Evolutionary conservation across 2,329 filamentous ascomycete genomes (phyloP).

Genomic region (Xylariaceae sp.): DNA sequence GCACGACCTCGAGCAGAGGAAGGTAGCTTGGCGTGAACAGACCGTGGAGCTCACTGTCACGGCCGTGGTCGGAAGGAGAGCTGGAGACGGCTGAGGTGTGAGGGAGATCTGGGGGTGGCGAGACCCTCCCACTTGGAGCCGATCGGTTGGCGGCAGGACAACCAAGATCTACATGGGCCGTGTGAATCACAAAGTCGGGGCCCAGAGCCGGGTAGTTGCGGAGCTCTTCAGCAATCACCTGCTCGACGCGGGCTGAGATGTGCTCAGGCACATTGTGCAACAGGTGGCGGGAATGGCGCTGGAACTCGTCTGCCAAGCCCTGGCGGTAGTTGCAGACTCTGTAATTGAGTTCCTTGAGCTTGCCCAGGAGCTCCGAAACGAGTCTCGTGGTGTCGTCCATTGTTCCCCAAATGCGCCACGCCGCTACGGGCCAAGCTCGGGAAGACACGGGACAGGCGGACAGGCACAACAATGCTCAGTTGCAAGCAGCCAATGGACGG

Average conservation of each 20-base stretch:
- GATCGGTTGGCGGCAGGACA: constrained; percentile 22
- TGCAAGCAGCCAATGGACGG: constrained; percentile 13
- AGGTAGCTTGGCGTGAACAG: constrained; percentile 61
- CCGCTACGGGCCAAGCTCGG: constrained; percentile 6
- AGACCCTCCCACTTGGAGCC: constrained; percentile 29
- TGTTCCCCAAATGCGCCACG: constrained; percentile 22
- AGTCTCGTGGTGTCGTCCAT: constrained; percentile 50
- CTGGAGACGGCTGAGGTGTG: constrained; percentile 39
- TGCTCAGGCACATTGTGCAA: constrained; percentile 46
- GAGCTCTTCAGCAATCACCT: constrained; percentile 43
- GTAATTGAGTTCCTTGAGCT: constrained; percentile 53
- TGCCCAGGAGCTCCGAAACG: constrained; percentile 49
- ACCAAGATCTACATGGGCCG: constrained; percentile 17
- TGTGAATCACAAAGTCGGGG: constrained; percentile 33
- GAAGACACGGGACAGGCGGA: neutral
- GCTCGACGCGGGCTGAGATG: constrained; percentile 44
- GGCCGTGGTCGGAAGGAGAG: constrained; percentile 50
- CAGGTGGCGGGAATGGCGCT: constrained; percentile 48
- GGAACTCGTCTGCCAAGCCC: constrained; percentile 55
- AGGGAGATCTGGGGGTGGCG: constrained; percentile 40
- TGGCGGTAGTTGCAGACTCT: constrained; percentile 54
- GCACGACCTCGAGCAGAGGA: constrained; percentile 52
- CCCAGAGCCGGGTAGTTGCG: constrained; percentile 45
- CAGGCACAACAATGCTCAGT: constrained; percentile 10
- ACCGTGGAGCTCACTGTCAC: constrained; percentile 57